These are phyloP conservation scores for Hura crepitans DNA, from an alignment of 441 rosid genomes.

Conservation along the genomic window DNA sequence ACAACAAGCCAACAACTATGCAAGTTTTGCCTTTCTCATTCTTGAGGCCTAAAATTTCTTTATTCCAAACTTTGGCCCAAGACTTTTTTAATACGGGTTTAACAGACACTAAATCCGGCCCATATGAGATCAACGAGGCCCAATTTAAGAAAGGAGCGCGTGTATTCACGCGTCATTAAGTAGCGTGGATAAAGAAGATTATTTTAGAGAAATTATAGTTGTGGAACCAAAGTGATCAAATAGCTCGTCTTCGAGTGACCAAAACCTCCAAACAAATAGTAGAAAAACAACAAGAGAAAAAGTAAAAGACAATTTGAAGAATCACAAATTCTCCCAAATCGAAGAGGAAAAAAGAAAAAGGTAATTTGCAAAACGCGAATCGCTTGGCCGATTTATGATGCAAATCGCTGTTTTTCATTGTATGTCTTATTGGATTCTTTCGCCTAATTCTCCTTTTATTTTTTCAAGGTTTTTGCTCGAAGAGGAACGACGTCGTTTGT, in stretches of 20 bases:
- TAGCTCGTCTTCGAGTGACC: neutral
- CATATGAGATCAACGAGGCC: neutral
- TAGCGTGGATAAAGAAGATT: neutral
- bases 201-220: neutral
- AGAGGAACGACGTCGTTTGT: conserved; percentile 18
- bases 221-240: conserved; percentile 7
- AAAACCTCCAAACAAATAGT: neutral
- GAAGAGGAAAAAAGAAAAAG: too few species aligned
- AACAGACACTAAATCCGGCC: neutral
- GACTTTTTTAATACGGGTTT: neutral
- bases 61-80: neutral
- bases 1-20: too few species aligned
- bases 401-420: neutral
- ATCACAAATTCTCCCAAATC: neutral
- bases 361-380: neutral
- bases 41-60: too few species aligned
- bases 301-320: neutral
- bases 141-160: neutral
- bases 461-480: conserved; percentile 19
- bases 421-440: neutral
- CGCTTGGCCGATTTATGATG: neutral
- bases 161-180: neutral
- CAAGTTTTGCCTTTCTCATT: too few species aligned
- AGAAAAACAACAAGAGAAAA: too few species aligned
- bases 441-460: neutral